phyloP scores from a whole-genome alignment of 371 early-diverging fungal genomes.

The Quaeritorhiza haematococci region DNA sequence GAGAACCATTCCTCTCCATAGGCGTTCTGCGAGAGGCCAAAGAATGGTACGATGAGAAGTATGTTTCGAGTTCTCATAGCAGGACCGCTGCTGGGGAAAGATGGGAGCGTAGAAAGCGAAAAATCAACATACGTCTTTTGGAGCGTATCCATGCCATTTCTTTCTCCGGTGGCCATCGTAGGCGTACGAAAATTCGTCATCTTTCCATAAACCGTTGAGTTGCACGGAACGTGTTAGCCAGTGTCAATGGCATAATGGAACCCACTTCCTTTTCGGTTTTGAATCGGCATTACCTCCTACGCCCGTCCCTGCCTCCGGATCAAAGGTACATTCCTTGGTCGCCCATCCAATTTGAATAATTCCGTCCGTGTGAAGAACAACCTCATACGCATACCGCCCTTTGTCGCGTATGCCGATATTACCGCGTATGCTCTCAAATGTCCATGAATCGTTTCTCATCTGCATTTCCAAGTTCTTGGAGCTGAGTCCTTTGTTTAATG shows the following conservation, averaged over 20 bases:
- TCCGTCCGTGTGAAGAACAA: constrained; percentile 50
- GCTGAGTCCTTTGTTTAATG: too few species aligned
- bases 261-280: too few species aligned
- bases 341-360: constrained; percentile 76
- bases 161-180: constrained; percentile 62
- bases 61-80: not conserved
- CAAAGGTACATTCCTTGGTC: constrained; percentile 40
- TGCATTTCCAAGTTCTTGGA: not conserved
- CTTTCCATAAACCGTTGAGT: constrained; percentile 6
- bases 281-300: constrained; percentile 49
- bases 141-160: constrained; percentile 59
- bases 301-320: constrained; percentile 67
- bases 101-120: not conserved
- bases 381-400: constrained; percentile 52
- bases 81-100: not conserved
- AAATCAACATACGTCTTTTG: constrained; percentile 25
- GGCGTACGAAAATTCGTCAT: constrained; percentile 62
- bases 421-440: constrained; percentile 61
- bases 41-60: constrained; percentile 1
- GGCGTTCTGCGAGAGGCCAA: constrained; percentile 24
- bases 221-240: constrained; percentile 1
- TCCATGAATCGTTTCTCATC: constrained; percentile 56
- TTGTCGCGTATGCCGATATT: constrained; percentile 33
- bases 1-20: constrained; percentile 60
- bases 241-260: constrained; percentile 4